phyloP scores from a whole-genome alignment of 192 early-diverging fungal genomes.

The Umbelopsis isabellina region DNA sequence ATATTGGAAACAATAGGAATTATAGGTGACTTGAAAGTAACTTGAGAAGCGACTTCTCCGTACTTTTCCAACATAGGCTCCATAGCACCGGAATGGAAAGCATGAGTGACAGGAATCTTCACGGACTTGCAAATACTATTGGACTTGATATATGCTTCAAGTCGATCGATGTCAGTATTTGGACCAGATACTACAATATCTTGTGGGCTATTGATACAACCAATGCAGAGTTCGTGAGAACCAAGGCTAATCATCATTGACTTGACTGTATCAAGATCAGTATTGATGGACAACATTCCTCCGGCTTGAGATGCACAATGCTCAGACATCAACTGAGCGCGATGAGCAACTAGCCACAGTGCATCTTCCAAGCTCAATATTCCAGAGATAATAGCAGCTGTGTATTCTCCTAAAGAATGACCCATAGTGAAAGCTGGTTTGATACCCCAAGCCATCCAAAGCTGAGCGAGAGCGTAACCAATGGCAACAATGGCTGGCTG shows the following conservation, averaged over 20 bases:
- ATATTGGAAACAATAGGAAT: conserved; percentile 6
- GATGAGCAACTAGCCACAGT: neutral
- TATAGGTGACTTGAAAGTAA: neutral
- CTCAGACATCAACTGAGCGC: conserved; percentile 1
- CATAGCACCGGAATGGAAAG: neutral
- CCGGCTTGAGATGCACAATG: neutral
- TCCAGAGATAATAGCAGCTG: neutral
- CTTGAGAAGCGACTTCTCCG: neutral
- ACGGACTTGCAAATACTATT: neutral
- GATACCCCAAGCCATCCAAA: conserved; percentile 7
- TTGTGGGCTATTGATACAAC: neutral
- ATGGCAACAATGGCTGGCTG: conserved; percentile 4
- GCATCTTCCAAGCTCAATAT: neutral
- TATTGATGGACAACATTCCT: neutral
- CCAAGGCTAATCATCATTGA: neutral
- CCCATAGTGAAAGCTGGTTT: neutral
- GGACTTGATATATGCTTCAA: neutral
- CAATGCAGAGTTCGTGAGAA: neutral
- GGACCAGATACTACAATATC: neutral
- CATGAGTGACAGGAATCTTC: neutral
- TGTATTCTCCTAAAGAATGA: neutral
- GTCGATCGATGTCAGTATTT: neutral
- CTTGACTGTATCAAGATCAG: neutral
- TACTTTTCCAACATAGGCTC: neutral
- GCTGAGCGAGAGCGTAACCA: neutral